phyloP scores from a whole-genome alignment of 2,329 filamentous ascomycete genomes.

The Fusarium cicatricum region DNA sequence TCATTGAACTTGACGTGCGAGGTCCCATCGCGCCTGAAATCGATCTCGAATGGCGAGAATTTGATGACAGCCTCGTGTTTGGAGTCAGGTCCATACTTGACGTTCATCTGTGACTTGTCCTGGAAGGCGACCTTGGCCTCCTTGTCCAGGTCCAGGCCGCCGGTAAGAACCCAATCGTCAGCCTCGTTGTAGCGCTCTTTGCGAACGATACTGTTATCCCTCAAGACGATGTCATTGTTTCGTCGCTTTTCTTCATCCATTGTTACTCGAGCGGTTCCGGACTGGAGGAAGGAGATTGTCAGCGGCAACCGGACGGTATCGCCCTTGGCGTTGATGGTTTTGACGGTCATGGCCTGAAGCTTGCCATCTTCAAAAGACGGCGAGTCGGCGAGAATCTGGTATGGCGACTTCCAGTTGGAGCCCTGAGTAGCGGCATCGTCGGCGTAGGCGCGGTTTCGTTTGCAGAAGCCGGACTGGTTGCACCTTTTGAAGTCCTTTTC shows the following conservation, averaged over 20 bases:
- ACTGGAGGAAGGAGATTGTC: conserved; percentile 87
- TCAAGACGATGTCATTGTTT: conserved; percentile 87
- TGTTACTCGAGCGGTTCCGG: conserved; percentile 84
- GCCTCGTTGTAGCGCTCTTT: conserved; percentile 97
- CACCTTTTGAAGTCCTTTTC: conserved; percentile 98
- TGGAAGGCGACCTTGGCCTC: conserved; percentile 73
- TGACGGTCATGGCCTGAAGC: conserved; percentile 82
- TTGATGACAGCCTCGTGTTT: conserved; percentile 84
- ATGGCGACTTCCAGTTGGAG: conserved; percentile 80
- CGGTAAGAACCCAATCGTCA: conserved; percentile 85
- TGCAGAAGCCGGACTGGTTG: conserved; percentile 95
- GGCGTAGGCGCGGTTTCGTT: conserved; percentile 89
- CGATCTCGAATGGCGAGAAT: conserved; percentile 82
- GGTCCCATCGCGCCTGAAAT: conserved; percentile 84
- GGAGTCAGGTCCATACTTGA: conserved; percentile 80
- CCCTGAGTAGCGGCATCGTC: conserved; percentile 74
- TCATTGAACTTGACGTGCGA: conserved; percentile 90
- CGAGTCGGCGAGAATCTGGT: conserved; percentile 76
- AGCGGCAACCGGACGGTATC: conserved; percentile 82
- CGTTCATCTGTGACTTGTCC: conserved; percentile 72
- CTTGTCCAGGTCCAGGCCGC: conserved; percentile 77
- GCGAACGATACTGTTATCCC: conserved; percentile 82
- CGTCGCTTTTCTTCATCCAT: conserved; percentile 91
- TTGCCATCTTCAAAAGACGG: conserved; percentile 81
- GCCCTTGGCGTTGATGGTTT: conserved; percentile 69